These are phyloP conservation scores for Spatholobus suberectus DNA, from an alignment of 306 rosid genomes.

Conservation along the genomic window DNA sequence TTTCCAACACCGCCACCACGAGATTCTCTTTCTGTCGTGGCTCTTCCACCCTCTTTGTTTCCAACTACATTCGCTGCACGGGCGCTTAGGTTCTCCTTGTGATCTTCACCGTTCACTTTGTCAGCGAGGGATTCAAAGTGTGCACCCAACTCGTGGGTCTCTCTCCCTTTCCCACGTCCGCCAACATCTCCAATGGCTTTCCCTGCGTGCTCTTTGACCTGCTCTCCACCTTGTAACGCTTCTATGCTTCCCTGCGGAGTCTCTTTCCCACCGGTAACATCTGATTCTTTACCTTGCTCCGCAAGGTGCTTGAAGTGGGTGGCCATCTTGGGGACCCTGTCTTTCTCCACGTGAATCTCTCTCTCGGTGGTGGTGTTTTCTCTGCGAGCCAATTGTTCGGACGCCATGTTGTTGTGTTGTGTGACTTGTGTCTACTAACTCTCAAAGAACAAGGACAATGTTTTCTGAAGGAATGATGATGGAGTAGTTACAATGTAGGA, in stretches of 20 bases:
- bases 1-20: slow-evolving; percentile 39
- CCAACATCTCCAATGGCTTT: slow-evolving; percentile 47
- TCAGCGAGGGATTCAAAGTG: slow-evolving; percentile 62
- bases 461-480: not conserved
- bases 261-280: not conserved
- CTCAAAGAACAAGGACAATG: too few species aligned
- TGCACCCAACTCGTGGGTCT: slow-evolving; percentile 43
- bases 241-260: slow-evolving; percentile 43
- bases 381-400: slow-evolving; percentile 56
- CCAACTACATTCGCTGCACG: slow-evolving; percentile 17
- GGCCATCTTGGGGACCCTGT: slow-evolving; percentile 62
- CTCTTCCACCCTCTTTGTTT: slow-evolving; percentile 8
- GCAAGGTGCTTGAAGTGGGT: slow-evolving; percentile 65
- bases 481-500: not conserved
- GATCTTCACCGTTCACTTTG: slow-evolving; percentile 33
- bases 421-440: not conserved
- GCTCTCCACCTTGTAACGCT: slow-evolving; percentile 34
- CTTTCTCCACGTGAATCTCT: slow-evolving; percentile 48
- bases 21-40: not conserved
- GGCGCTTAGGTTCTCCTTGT: not conserved
- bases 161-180: slow-evolving; percentile 45
- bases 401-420: slow-evolving; percentile 54
- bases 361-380: slow-evolving; percentile 54
- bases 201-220: slow-evolving; percentile 21
- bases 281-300: slow-evolving; percentile 29